Evolutionary conservation across 2,329 filamentous ascomycete species (phyloP).

Genomic region (Penicillium sp.): DNA sequence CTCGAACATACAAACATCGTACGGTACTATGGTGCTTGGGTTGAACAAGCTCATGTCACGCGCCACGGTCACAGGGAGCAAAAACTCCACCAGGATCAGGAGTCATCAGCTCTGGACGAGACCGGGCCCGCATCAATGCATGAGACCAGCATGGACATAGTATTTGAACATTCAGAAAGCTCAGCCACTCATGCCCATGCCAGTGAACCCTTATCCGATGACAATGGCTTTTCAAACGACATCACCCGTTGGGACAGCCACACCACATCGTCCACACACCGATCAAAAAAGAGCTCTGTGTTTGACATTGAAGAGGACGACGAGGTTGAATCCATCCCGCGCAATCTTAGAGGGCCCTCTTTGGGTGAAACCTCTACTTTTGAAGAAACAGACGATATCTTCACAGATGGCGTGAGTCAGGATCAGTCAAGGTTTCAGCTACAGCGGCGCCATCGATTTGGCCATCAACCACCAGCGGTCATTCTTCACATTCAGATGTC

Average conservation of each 20-base stretch:
- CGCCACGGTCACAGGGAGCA: slow-evolving; percentile 7
- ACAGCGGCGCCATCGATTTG: slow-evolving; percentile 18
- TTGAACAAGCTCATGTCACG: slow-evolving; percentile 44
- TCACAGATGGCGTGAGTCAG: slow-evolving; percentile 37
- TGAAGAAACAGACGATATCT: slow-evolving; percentile 34
- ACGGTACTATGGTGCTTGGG: slow-evolving; percentile 60
- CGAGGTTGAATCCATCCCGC: slow-evolving; percentile 46
- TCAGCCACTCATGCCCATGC: slow-evolving; percentile 19
- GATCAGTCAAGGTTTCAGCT: slow-evolving; percentile 31
- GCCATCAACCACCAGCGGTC: slow-evolving; percentile 33
- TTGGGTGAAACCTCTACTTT: slow-evolving; percentile 31
- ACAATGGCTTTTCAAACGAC: slow-evolving; percentile 16
- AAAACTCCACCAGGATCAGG: slow-evolving; percentile 6
- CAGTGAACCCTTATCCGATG: slow-evolving; percentile 14
- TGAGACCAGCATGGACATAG: slow-evolving; percentile 32
- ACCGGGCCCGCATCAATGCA: slow-evolving; percentile 16
- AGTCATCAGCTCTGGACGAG: slow-evolving; percentile 11
- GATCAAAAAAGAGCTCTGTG: slow-evolving; percentile 37
- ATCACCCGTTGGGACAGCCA: slow-evolving; percentile 28
- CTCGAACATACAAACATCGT: slow-evolving; percentile 62
- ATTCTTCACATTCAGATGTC: slow-evolving; percentile 65
- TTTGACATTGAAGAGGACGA: slow-evolving; percentile 40
- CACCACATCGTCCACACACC: slow-evolving; percentile 36
- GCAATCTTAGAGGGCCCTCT: slow-evolving; percentile 31
- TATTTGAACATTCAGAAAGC: slow-evolving; percentile 37